These are phyloP conservation scores for Liriodendron chinense DNA, from an alignment of 164 flowering plant genomes.

Conservation along the genomic window DNA sequence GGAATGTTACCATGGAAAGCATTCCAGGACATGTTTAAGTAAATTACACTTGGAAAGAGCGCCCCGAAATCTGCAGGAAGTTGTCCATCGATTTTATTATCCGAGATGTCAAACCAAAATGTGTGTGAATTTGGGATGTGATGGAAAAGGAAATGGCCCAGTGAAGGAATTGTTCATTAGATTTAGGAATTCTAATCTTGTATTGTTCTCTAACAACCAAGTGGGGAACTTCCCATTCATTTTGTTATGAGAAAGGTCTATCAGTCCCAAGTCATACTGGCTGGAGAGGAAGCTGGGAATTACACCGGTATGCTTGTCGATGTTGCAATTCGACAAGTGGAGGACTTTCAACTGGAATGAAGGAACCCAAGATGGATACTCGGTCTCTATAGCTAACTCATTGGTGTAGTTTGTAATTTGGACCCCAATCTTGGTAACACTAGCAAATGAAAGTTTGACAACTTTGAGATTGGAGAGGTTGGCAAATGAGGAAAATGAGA, in stretches of 20 bases:
- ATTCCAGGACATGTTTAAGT: constrained; percentile 7
- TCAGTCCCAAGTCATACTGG: background rate
- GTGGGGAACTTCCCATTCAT: background rate
- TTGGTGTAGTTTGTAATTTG: too few species aligned
- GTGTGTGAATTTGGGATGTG: background rate
- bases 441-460: background rate
- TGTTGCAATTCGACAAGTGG: background rate
- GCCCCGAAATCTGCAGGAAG: background rate
- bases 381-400: background rate
- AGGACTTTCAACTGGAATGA: constrained; percentile 8
- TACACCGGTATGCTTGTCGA: background rate
- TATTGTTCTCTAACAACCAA: constrained; percentile 10
- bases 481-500: background rate
- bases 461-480: background rate
- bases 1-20: constrained; percentile 13
- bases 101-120: background rate
- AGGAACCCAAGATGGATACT: constrained; percentile 1
- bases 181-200: background rate
- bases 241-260: constrained; percentile 12
- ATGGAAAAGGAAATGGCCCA: background rate
- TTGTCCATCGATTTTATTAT: background rate
- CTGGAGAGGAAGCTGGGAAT: too few species aligned
- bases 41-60: background rate
- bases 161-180: constrained; percentile 7
- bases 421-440: too few species aligned